Evolutionary conservation across 1,139 yeast species (phyloP).

Genomic region (Zhuliangozyma parablackwelliae): DNA sequence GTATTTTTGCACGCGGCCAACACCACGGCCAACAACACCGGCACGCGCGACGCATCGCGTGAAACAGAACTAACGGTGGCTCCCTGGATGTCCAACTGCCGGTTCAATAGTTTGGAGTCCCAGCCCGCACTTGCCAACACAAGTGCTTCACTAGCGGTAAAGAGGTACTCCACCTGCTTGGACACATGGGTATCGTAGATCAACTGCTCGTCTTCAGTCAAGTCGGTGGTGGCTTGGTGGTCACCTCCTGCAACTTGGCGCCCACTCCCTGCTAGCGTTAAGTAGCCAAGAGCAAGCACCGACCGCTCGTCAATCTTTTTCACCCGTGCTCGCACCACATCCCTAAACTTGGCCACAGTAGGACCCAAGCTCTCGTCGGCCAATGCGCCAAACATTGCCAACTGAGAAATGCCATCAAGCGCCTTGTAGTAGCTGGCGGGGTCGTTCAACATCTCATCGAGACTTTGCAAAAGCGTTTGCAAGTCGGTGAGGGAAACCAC

Average conservation of each 20-base stretch:
- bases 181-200: conserved; percentile 59
- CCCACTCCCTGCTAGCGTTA: conserved; percentile 40
- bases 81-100: conserved; percentile 49
- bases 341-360: conserved; percentile 15
- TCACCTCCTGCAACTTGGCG: no score
- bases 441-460: conserved; percentile 18
- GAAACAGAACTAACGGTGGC: no score
- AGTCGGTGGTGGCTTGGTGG: conserved; percentile 2
- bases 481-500: conserved; percentile 12
- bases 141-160: conserved; percentile 83
- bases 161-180: conserved; percentile 69
- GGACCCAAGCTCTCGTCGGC: conserved; percentile 13
- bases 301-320: conserved; percentile 61
- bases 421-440: conserved; percentile 24
- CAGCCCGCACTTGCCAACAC: conserved; percentile 73
- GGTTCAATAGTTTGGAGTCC: conserved; percentile 54
- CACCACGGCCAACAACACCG: conserved; percentile 40
- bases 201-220: conserved; percentile 15
- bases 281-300: conserved; percentile 49
- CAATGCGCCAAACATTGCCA: conserved; percentile 58
- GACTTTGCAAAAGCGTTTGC: conserved; percentile 2
- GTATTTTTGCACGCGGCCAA: conserved; percentile 55
- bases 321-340: conserved; percentile 36
- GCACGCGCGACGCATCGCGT: conserved; percentile 22
- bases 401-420: conserved; percentile 48